Percentiles rank a stretch among this genome's conserved stretches.
Conservation (phyloP, 2,329 filamentous ascomycete genomes). For the Aspergillus sp. region DNA sequence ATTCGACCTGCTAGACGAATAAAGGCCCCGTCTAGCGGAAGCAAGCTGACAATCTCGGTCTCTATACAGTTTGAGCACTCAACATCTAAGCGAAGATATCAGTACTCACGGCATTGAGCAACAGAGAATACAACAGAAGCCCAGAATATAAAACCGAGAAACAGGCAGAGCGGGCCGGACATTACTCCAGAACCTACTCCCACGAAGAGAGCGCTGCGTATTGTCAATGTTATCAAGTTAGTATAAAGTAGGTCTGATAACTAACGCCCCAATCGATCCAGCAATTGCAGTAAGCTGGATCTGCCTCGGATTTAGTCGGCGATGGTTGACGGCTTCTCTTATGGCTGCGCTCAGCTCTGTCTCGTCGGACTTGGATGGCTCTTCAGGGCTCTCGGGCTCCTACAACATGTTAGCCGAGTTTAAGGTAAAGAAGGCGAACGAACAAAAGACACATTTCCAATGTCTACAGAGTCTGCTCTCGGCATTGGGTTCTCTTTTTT, state of each 20-base stretch:
- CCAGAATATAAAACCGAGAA: slow-evolving; percentile 1
- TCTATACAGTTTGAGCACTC: background rate
- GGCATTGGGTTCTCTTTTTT: background rate
- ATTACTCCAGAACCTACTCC: slow-evolving; percentile 3
- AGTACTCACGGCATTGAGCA: background rate
- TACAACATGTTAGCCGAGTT: background rate
- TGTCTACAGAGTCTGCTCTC: background rate
- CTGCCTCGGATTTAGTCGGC: background rate
- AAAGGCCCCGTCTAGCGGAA: slow-evolving; percentile 1
- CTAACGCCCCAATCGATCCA: slow-evolving; percentile 3
- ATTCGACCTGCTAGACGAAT: slow-evolving; percentile 5
- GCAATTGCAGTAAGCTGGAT: slow-evolving; percentile 3
- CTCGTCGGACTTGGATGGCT: background rate
- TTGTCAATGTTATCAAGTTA: background rate
- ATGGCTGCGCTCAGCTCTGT: background rate
- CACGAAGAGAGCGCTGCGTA: background rate
- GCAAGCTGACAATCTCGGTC: slow-evolving; percentile 1
- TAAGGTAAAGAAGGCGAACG: background rate
- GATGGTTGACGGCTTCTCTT: background rate
- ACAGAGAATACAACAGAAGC: slow-evolving; percentile 3
- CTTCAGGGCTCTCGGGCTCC: background rate
- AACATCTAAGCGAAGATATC: background rate
- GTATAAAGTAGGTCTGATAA: background rate
- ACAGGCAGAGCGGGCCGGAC: slow-evolving; percentile 1
- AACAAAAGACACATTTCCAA: background rate